phyloP scores from a whole-genome alignment of 2,329 filamentous ascomycete species.

The Juglanconis juglandina region DNA sequence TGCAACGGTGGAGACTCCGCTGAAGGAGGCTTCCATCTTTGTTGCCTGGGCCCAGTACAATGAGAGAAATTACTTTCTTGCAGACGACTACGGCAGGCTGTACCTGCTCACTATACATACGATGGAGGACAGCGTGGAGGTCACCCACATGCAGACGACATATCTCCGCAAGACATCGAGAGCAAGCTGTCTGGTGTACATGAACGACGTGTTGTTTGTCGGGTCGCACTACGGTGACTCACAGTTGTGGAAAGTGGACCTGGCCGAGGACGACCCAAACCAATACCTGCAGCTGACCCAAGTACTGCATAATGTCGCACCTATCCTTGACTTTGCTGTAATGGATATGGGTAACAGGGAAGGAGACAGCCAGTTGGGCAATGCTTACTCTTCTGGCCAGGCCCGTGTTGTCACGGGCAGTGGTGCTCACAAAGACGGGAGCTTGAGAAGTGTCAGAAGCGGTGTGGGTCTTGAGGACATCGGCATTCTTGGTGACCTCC shows the following conservation, averaged over 20 bases:
- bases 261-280: constrained; percentile 36
- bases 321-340: constrained; percentile 85
- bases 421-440: constrained; percentile 84
- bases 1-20: constrained; percentile 58
- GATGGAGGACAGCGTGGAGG: constrained; percentile 51
- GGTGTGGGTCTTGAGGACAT: constrained; percentile 89
- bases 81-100: constrained; percentile 84
- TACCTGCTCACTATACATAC: constrained; percentile 80
- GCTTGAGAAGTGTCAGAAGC: constrained; percentile 83
- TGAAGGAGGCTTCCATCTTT: constrained; percentile 78
- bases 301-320: constrained; percentile 78
- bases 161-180: constrained; percentile 66
- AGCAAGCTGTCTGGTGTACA: constrained; percentile 74
- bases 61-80: constrained; percentile 77
- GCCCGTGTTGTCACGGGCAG: constrained; percentile 90
- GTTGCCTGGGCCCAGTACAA: constrained; percentile 89
- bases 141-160: constrained; percentile 69
- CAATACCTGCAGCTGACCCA: constrained; percentile 63
- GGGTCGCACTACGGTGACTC: constrained; percentile 93
- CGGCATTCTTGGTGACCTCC: constrained; percentile 76
- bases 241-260: constrained; percentile 68
- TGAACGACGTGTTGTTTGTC: constrained; percentile 74
- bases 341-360: constrained; percentile 93
- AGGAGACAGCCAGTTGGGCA: constrained; percentile 69
- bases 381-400: constrained; percentile 92